Base-by-base conservation (phyloP, 768 basidiomycete genomes). In the Phanerochaete sordida region DNA sequence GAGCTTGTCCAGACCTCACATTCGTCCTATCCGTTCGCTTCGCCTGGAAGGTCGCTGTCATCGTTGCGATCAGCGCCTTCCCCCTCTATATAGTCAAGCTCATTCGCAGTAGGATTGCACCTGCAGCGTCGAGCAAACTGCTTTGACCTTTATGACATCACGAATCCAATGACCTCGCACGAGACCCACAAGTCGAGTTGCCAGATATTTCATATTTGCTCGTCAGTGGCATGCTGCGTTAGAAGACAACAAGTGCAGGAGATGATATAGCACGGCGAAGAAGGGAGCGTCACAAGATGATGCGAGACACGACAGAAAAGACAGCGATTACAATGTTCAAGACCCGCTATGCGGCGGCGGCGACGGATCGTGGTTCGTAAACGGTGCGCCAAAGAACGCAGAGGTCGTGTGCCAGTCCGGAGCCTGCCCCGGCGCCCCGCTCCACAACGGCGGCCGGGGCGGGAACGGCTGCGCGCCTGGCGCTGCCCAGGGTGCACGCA, bases 11-110 rank as follows among this genome's bases (percentile, higher is more conserved):
- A 98, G 96, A 99, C 75, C 85, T 97, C 48, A 81, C 90, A 0
- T 98, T 98, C 69, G 95, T 98, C 39, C 79, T 96, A 4, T 93
- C 96, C 4, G 69, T 85, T 33, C 83, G 85, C 24, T 99, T 98
- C 75, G 85, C 87, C 23, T 95, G 92, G 93, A 98, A 98, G 75
- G 91, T 97, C 13, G 90, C 90, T 0, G 85, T 96, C 49, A 97
- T 98, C 68, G 95, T 99, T 2, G 93, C 90, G 7, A 84, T 99
- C 74, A 96, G 94, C 65, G 90, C 95, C 7, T 78, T 96, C 62
- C 97, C 97, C 6, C 75, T 99, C 45, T 97, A 90, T 71, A 81
- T 96, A 65, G 85, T 96, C 78, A 98, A 97, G 74, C 71, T 90
- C 61, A 86, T 96, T 66, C 86, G 88, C 66, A 86, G 87, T 76